Conservation (phyloP, 208 protist genomes). For the Leishmania gerbilli region DNA sequence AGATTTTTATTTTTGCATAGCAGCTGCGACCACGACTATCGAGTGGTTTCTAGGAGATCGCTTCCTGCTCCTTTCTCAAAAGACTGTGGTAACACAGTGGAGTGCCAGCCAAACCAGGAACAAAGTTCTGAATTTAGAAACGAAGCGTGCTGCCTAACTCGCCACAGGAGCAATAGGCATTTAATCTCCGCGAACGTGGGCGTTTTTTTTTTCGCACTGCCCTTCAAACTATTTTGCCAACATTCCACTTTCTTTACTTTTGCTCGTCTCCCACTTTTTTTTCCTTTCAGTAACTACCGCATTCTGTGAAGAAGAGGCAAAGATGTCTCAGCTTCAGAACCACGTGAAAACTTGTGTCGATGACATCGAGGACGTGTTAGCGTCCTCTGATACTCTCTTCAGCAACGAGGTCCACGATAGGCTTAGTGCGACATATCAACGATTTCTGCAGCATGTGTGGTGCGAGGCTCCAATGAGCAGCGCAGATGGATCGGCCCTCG, state of each 20-base stretch:
- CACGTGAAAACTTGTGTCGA: constrained; percentile 28
- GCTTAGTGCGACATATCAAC: constrained; percentile 13
- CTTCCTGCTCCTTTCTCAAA: not conserved
- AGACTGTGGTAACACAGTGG: not conserved
- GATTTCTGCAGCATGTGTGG: constrained; percentile 32
- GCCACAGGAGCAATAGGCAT: not conserved
- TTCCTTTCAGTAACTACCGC: too few species aligned
- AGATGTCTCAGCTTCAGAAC: constrained; percentile 35
- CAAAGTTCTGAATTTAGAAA: not conserved
- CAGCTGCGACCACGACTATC: not conserved
- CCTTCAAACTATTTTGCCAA: not conserved
- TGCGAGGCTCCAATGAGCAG: constrained; percentile 42
- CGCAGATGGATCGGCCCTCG: constrained; percentile 56
- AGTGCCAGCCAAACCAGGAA: not conserved
- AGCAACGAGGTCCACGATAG: not conserved
- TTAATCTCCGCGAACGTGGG: not conserved
- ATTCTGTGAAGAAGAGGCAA: not conserved
- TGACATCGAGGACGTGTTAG: constrained; percentile 20
- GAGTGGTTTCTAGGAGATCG: not conserved
- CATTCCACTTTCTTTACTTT: not conserved
- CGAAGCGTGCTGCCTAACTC: not conserved
- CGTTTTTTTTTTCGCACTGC: not conserved
- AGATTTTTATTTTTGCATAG: not conserved
- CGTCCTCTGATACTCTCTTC: not conserved
- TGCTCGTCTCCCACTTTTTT: not conserved